Evolutionary conservation across 139 green algal species (phyloP).

Genomic region (Haematococcus sp.): DNA sequence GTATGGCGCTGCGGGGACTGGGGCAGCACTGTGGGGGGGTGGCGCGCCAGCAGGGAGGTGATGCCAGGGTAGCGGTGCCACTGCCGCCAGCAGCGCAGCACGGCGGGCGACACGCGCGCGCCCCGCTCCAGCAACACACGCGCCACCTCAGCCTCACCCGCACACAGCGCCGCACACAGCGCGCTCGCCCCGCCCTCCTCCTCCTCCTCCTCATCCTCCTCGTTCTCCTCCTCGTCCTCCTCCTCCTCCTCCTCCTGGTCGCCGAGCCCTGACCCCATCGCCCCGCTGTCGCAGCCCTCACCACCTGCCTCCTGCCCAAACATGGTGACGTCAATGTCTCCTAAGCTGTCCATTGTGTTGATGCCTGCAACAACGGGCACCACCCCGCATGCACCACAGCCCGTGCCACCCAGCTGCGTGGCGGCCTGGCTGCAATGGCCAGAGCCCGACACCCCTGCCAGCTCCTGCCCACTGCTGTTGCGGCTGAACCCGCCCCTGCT

Average conservation of each 20-base stretch:
- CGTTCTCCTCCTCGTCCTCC: neutral
- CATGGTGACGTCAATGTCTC: too few relatives aligned
- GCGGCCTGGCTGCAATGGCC: too few relatives aligned
- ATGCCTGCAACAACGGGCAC: too few relatives aligned
- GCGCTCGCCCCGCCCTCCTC: neutral
- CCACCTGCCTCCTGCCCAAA: neutral
- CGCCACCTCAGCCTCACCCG: neutral
- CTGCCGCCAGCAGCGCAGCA: conserved; percentile 5
- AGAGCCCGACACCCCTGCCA: too few relatives aligned
- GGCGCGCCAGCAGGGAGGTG: neutral
- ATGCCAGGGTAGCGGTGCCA: conserved; percentile 5
- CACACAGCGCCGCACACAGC: neutral
- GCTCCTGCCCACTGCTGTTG: too few relatives aligned
- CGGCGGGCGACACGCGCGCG: neutral
- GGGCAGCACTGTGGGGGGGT: neutral
- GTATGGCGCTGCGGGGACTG: too few relatives aligned
- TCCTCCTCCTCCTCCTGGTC: neutral
- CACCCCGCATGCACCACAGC: too few relatives aligned
- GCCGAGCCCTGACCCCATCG: neutral
- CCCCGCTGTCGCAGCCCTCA: neutral
- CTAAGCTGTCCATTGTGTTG: too few relatives aligned
- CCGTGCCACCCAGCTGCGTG: too few relatives aligned
- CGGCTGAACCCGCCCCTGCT: too few relatives aligned
- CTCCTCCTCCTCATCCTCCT: neutral
- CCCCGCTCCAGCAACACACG: conserved; percentile 5